phyloP scores from a whole-genome alignment of 2,329 filamentous ascomycete species.

The Fusarium sp. region DNA sequence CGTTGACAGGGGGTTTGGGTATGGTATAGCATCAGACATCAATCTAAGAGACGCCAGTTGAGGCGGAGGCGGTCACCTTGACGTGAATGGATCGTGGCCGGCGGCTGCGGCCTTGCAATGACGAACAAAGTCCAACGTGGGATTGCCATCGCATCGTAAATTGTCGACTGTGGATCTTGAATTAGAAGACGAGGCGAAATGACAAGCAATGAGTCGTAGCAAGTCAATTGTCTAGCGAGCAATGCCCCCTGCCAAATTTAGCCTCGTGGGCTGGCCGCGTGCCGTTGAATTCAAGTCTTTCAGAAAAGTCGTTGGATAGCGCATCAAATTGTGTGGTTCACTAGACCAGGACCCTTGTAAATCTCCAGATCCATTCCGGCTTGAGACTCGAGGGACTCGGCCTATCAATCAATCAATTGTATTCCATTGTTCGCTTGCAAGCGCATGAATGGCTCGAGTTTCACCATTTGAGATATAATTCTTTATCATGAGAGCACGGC shows the following conservation, averaged over 20 bases:
- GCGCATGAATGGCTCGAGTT: slow-evolving; percentile 25
- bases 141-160: slow-evolving; percentile 12
- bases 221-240: slow-evolving; percentile 32
- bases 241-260: slow-evolving; percentile 40
- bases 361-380: slow-evolving; percentile 33
- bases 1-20: slow-evolving; percentile 10
- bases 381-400: slow-evolving; percentile 23
- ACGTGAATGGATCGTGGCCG: slow-evolving; percentile 30
- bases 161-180: slow-evolving; percentile 28
- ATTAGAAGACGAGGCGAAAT: slow-evolving; percentile 21
- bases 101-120: slow-evolving; percentile 32
- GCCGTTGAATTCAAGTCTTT: slow-evolving; percentile 33
- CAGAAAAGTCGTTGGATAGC: slow-evolving; percentile 36
- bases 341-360: slow-evolving; percentile 35
- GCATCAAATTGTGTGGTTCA: slow-evolving; percentile 33
- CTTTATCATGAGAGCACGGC: slow-evolving; percentile 17
- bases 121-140: slow-evolving; percentile 27
- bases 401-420: slow-evolving; percentile 36
- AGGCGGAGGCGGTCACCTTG: slow-evolving; percentile 31
- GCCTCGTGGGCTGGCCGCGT: slow-evolving; percentile 43
- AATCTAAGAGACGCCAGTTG: slow-evolving; percentile 22
- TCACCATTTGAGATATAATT: slow-evolving; percentile 12
- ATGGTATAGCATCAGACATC: slow-evolving; percentile 12
- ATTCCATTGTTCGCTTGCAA: slow-evolving; percentile 10
- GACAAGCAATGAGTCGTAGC: slow-evolving; percentile 17